These are phyloP conservation scores for Akanthomyces uredinophilus DNA, from an alignment of 2,329 filamentous ascomycete species.

Conservation along the genomic window DNA sequence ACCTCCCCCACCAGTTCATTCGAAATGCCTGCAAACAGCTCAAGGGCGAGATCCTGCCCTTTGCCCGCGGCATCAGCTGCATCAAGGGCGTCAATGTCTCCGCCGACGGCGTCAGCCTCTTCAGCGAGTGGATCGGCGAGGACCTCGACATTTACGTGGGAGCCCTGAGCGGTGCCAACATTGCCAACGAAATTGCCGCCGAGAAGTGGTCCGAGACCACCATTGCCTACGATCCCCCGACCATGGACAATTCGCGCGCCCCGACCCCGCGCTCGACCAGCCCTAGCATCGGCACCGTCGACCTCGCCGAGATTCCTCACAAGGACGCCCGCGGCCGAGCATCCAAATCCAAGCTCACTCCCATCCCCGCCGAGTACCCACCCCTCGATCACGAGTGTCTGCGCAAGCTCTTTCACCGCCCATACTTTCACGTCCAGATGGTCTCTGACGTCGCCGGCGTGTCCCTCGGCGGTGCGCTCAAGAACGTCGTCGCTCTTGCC, in stretches of 20 bases:
- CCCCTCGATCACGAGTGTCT: conserved; percentile 80
- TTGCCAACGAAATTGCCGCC: conserved; percentile 86
- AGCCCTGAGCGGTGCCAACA: conserved; percentile 91
- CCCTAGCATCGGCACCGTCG: conserved; percentile 46
- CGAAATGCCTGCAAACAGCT: conserved; percentile 77
- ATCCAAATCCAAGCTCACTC: conserved; percentile 65
- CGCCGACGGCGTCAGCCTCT: conserved; percentile 78
- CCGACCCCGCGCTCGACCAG: conserved; percentile 49
- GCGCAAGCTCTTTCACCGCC: conserved; percentile 84
- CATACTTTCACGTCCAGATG: conserved; percentile 95
- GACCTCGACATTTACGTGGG: conserved; percentile 94
- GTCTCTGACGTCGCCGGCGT: conserved; percentile 95
- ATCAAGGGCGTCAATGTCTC: conserved; percentile 97
- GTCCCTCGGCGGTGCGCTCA: conserved; percentile 87
- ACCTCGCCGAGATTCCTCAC: conserved; percentile 49
- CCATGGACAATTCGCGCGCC: conserved; percentile 71
- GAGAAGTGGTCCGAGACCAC: conserved; percentile 98
- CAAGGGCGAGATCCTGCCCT: conserved; percentile 83
- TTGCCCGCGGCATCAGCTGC: conserved; percentile 88
- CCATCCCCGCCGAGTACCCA: conserved; percentile 77
- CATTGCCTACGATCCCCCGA: conserved; percentile 89
- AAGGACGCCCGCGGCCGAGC: conserved; percentile 63
- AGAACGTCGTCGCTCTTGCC: conserved; percentile 93
- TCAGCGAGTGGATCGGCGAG: conserved; percentile 91
- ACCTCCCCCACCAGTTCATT: conserved; percentile 95